phyloP scores from a whole-genome alignment of 495 filamentous ascomycete genomes.

The Alectoria sarmentosa region DNA sequence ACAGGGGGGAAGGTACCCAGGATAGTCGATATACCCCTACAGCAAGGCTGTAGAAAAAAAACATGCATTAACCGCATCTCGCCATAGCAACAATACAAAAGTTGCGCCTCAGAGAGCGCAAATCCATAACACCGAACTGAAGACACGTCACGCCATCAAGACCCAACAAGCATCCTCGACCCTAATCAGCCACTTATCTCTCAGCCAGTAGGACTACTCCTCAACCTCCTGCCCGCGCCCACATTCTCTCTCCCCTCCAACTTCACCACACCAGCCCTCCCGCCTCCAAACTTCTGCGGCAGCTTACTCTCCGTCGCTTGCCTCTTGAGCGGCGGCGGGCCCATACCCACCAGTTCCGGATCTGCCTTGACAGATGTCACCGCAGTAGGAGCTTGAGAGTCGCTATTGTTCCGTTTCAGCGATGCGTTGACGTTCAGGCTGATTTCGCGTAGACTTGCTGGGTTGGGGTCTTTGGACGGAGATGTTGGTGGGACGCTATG shows the following conservation, averaged over 20 bases:
- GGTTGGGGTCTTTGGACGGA: conserved; percentile 15
- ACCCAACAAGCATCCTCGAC: not conserved
- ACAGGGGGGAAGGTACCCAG: not conserved
- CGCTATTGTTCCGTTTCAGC: conserved; percentile 16
- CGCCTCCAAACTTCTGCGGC: conserved; percentile 23
- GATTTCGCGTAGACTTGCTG: conserved; percentile 23
- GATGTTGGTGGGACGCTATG: conserved; percentile 10
- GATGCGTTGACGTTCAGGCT: conserved; percentile 20
- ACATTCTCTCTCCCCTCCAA: conserved; percentile 27
- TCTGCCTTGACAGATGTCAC: conserved; percentile 13
- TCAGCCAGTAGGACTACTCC: conserved; percentile 27
- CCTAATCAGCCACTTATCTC: not conserved
- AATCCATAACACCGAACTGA: not conserved
- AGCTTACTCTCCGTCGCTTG: conserved; percentile 30
- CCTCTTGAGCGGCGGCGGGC: conserved; percentile 26
- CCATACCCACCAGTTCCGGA: conserved; percentile 14
- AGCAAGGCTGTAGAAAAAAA: not conserved
- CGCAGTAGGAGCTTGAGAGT: conserved; percentile 14
- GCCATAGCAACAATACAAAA: not conserved
- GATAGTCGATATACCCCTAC: not conserved
- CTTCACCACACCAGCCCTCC: conserved; percentile 20
- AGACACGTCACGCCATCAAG: not conserved
- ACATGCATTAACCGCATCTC: not conserved
- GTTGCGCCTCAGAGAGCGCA: not conserved
- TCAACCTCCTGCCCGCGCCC: conserved; percentile 27